Evolutionary conservation across 306 rosid species (phyloP).

Genomic region (Medicago ruthenica): DNA sequence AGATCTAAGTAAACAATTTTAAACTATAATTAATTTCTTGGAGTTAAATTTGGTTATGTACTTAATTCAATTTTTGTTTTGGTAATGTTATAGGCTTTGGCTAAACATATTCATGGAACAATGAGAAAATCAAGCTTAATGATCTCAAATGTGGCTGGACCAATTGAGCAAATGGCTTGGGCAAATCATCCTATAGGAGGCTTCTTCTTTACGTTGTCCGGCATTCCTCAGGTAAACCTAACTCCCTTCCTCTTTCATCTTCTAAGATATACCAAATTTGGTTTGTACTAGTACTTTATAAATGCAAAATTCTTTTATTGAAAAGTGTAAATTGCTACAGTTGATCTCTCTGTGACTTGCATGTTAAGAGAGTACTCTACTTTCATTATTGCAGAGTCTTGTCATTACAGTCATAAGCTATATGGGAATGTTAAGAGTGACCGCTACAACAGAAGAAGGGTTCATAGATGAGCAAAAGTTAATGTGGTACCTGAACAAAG

Average conservation of each 20-base stretch:
- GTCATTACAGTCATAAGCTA: slow-evolving; percentile 34
- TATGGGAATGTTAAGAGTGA: slow-evolving; percentile 40
- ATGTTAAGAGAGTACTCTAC: background rate
- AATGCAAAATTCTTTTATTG: background rate
- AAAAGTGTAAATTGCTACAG: background rate
- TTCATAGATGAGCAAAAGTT: slow-evolving; percentile 34
- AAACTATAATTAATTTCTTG: background rate
- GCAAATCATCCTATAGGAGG: slow-evolving; percentile 36
- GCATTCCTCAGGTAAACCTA: slow-evolving; percentile 29
- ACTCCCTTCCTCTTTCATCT: background rate
- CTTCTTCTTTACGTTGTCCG: slow-evolving; percentile 20
- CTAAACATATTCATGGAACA: slow-evolving; percentile 5
- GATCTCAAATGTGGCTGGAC: slow-evolving; percentile 30
- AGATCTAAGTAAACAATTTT: too few relatives aligned
- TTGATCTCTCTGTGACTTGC: background rate
- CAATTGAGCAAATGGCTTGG: slow-evolving; percentile 34
- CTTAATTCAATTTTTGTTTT: background rate
- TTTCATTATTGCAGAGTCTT: slow-evolving; percentile 17
- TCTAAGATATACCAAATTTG: background rate
- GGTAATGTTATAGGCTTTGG: slow-evolving; percentile 9
- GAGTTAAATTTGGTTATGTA: slow-evolving; percentile 4
- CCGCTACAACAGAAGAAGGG: slow-evolving; percentile 9
- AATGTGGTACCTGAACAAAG: background rate
- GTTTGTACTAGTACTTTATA: background rate
- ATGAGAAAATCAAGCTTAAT: slow-evolving; percentile 1